These are phyloP conservation scores for Leucoagaricus sp. DNA, from an alignment of 1,284 basidiomycete species.

Conservation along the genomic window DNA sequence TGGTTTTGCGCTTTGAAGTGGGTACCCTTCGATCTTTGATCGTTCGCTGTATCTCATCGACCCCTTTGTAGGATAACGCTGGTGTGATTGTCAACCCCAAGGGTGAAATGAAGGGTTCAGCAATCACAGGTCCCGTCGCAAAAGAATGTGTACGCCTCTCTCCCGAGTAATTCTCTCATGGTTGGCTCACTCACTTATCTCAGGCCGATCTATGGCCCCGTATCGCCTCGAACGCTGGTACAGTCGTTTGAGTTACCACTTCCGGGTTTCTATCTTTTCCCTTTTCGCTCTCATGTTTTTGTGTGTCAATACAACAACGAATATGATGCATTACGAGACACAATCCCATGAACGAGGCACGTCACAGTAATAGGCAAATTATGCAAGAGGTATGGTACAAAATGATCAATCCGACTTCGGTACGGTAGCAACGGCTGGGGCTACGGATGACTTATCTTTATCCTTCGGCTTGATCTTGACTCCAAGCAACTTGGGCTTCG, in stretches of 20 bases:
- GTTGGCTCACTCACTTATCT: slow-evolving; percentile 9
- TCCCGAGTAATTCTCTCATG: neutral
- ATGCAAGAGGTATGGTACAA: slow-evolving; percentile 1
- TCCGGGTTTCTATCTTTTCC: neutral
- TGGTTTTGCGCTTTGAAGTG: slow-evolving; percentile 98
- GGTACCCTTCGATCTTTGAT: slow-evolving; percentile 22
- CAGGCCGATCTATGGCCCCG: slow-evolving; percentile 99
- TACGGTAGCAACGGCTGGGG: too few relatives aligned
- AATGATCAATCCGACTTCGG: neutral
- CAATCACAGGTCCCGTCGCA: slow-evolving; percentile 97
- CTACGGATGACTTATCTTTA: slow-evolving; percentile 16
- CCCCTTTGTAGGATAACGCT: slow-evolving; percentile 76
- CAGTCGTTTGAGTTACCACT: slow-evolving; percentile 76
- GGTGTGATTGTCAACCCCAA: slow-evolving; percentile 98
- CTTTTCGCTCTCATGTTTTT: slow-evolving; percentile 13
- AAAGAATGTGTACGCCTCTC: slow-evolving; percentile 87
- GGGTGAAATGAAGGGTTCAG: slow-evolving; percentile 99
- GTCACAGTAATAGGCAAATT: neutral
- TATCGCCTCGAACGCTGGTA: slow-evolving; percentile 98
- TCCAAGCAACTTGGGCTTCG: slow-evolving; percentile 26
- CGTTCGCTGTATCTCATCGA: neutral
- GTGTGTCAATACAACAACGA: slow-evolving; percentile 24
- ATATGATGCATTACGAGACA: slow-evolving; percentile 17
- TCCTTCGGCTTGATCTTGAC: slow-evolving; percentile 33
- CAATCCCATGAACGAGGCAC: neutral